Conservation (phyloP, 2,329 filamentous ascomycete genomes). For the Sclerotinia sclerotiorum region DNA sequence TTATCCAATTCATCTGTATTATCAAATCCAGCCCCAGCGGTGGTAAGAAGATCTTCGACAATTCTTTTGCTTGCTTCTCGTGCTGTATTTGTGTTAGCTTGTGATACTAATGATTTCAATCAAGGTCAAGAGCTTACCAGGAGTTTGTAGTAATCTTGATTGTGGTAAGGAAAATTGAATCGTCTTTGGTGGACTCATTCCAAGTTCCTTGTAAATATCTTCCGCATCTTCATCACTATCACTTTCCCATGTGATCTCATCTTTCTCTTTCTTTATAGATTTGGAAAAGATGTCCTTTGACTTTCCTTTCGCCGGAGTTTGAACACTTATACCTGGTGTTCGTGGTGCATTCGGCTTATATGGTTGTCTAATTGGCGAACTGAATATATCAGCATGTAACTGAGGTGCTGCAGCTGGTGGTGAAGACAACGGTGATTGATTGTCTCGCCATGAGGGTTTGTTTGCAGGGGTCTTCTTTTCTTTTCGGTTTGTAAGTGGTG, state of each 20-base stretch:
- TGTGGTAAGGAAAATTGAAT: constrained; percentile 82
- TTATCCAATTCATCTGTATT: constrained; percentile 53
- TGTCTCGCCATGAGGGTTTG: constrained; percentile 40
- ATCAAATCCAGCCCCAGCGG: constrained; percentile 70
- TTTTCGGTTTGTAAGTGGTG: constrained; percentile 61
- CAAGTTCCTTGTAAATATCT: constrained; percentile 58
- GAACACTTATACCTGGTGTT: constrained; percentile 82
- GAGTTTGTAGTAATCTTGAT: constrained; percentile 76
- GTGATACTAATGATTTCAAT: not conserved
- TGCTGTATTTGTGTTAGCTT: constrained; percentile 48
- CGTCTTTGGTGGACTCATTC: constrained; percentile 89
- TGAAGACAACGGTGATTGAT: constrained; percentile 55
- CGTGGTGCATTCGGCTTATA: constrained; percentile 49
- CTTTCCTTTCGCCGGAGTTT: constrained; percentile 64
- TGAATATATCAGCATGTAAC: constrained; percentile 81
- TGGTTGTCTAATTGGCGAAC: constrained; percentile 61
- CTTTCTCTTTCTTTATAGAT: constrained; percentile 41
- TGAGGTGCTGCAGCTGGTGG: constrained; percentile 80
- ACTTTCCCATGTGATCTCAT: constrained; percentile 71
- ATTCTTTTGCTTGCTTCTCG: constrained; percentile 79
- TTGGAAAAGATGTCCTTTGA: constrained; percentile 51
- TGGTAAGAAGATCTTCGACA: constrained; percentile 75
- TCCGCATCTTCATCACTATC: constrained; percentile 60
- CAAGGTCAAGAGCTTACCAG: constrained; percentile 54
- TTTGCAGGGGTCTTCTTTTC: constrained; percentile 32